These are phyloP conservation scores for Irpex sp. DNA, from an alignment of 1,284 basidiomycete genomes.

Conservation along the genomic window DNA sequence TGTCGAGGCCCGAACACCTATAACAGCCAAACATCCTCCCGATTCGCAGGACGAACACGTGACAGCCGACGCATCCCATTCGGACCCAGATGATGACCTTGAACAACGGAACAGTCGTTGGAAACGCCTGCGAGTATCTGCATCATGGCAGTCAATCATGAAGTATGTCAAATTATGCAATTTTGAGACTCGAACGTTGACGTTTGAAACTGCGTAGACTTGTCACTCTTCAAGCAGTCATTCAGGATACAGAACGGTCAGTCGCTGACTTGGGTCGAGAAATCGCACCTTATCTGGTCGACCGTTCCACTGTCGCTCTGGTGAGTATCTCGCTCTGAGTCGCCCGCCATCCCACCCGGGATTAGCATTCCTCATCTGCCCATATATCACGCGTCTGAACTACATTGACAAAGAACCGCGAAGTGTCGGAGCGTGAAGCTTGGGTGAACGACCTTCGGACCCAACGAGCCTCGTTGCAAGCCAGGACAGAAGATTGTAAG, in stretches of 20 bases:
- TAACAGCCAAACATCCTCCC: slow-evolving; percentile 5
- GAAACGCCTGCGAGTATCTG: slow-evolving; percentile 35
- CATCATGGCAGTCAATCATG: slow-evolving; percentile 65
- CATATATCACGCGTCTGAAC: slow-evolving; percentile 1
- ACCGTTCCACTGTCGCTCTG: slow-evolving; percentile 9
- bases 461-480: slow-evolving; percentile 36
- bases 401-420: slow-evolving; percentile 45
- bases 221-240: slow-evolving; percentile 63
- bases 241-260: slow-evolving; percentile 63
- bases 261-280: slow-evolving; percentile 50
- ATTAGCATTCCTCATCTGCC: not conserved
- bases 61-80: slow-evolving; percentile 3
- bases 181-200: not conserved
- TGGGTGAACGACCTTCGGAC: slow-evolving; percentile 44
- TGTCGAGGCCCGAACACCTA: slow-evolving; percentile 15
- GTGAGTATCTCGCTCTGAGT: slow-evolving; percentile 17
- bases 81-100: not conserved
- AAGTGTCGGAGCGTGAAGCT: slow-evolving; percentile 57
- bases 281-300: slow-evolving; percentile 55
- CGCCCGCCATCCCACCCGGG: slow-evolving; percentile 1
- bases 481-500: slow-evolving; percentile 47
- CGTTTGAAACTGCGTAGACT: slow-evolving; percentile 42
- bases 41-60: slow-evolving; percentile 1
- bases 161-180: slow-evolving; percentile 38
- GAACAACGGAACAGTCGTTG: slow-evolving; percentile 1